Conservation (phyloP, 306 rosid species). For the Castanospermum australe region DNA sequence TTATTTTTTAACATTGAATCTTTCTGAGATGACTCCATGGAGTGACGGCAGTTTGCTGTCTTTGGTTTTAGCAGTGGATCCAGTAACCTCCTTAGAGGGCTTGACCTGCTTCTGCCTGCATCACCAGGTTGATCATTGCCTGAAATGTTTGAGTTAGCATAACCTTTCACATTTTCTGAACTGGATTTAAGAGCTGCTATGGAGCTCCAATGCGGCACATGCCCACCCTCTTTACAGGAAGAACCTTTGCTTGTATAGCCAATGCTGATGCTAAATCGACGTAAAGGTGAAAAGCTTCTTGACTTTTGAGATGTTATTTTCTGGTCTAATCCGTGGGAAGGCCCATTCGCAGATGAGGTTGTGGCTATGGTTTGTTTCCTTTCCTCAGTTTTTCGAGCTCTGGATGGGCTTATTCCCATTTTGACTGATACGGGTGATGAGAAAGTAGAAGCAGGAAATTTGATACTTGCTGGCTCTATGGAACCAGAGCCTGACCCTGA, state of each 20-base stretch:
- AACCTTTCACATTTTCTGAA: slow-evolving; percentile 38
- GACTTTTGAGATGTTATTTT: slow-evolving; percentile 55
- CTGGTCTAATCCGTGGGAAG: slow-evolving; percentile 21
- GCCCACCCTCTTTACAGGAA: slow-evolving; percentile 54
- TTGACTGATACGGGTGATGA: slow-evolving; percentile 26
- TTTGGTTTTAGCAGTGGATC: slow-evolving; percentile 80
- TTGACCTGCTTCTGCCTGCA: slow-evolving; percentile 62
- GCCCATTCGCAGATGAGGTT: slow-evolving; percentile 30
- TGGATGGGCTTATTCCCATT: slow-evolving; percentile 54
- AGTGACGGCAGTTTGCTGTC: slow-evolving; percentile 46
- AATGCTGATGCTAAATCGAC: slow-evolving; percentile 55
- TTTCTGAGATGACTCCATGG: slow-evolving; percentile 45
- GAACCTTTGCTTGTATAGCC: slow-evolving; percentile 59
- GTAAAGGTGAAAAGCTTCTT: slow-evolving; percentile 84
- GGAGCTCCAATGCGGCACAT: too few relatives aligned
- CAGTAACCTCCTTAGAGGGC: slow-evolving; percentile 90
- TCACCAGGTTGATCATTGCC: slow-evolving; percentile 48
- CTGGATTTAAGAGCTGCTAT: slow-evolving; percentile 41
- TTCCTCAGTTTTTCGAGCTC: slow-evolving; percentile 45
- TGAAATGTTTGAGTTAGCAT: slow-evolving; percentile 45
- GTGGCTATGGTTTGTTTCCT: slow-evolving; percentile 31
- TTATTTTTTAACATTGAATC: slow-evolving; percentile 41
- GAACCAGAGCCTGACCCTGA: too few relatives aligned
- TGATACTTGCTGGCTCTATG: slow-evolving; percentile 24
- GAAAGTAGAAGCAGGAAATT: slow-evolving; percentile 35